Evolutionary conservation across 192 early-diverging fungal genomes (phyloP).

Genomic region (Phycomyces blakesleeanus): DNA sequence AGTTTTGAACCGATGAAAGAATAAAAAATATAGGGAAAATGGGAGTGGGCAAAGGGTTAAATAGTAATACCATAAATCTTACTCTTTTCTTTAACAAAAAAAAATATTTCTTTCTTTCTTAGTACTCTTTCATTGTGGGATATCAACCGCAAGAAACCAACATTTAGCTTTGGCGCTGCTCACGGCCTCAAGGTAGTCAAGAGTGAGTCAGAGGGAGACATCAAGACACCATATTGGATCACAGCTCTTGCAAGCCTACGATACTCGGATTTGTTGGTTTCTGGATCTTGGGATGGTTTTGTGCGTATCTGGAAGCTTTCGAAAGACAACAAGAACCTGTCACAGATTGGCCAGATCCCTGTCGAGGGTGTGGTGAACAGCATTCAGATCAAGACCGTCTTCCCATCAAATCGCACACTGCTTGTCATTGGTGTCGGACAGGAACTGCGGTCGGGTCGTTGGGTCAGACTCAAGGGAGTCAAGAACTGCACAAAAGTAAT

Average conservation of each 20-base stretch:
- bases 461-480: constrained; percentile 74
- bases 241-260: constrained; percentile 77
- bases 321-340: constrained; percentile 61
- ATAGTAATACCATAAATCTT: too few relatives aligned
- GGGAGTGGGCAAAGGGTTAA: too few relatives aligned
- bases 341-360: constrained; percentile 56
- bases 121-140: constrained; percentile 94
- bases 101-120: not conserved
- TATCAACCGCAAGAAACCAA: constrained; percentile 86
- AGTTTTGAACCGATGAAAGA: constrained; percentile 2
- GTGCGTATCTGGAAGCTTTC: constrained; percentile 85
- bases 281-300: constrained; percentile 84
- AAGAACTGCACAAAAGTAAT: constrained; percentile 75
- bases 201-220: constrained; percentile 45
- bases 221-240: constrained; percentile 74
- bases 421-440: constrained; percentile 78
- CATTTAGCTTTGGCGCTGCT: constrained; percentile 67
- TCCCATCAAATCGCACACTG: constrained; percentile 38
- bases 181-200: constrained; percentile 65
- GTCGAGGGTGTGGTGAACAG: constrained; percentile 61
- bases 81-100: too few relatives aligned
- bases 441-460: constrained; percentile 88
- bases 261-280: constrained; percentile 88
- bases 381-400: constrained; percentile 37
- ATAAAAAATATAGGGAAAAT: too few relatives aligned